Base-by-base conservation (phyloP, 331 rosid species). In the Pyrus hybrid region DNA sequence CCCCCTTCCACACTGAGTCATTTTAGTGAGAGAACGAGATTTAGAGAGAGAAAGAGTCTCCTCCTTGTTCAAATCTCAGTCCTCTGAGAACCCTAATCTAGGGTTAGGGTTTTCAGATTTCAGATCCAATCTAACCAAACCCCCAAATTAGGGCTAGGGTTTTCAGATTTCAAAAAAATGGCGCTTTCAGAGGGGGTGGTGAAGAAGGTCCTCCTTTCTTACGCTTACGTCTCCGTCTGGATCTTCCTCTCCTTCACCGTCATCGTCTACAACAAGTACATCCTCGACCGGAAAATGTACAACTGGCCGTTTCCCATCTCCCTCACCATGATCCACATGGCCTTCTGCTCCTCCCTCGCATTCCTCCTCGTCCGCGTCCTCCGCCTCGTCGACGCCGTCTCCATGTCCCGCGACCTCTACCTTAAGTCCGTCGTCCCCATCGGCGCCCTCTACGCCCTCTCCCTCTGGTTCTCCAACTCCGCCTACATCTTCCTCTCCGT, bases 271-370 rank as follows among this genome's bases (percentile, higher is more conserved):
- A 94, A 94, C 89, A 94, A 94, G 81, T 94, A 87, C 92, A 94
- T 94, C 82, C 85, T 94, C 20, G 97, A 94, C 72, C 95, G 85
- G 5, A 94, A 94, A 81, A 85, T 94, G 91, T 94, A 90, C 89
- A 88, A 92, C 76, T 94, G 99, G 99, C 95, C 99, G 0, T 94
- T 79, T 76, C 99, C 99, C 33, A 91, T 94, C 78, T 90, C 99
- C 0, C 95, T 94, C 54, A 92, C 99, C 82, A 94, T 94, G 99
- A 94, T 94, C 84, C 99, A 94, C 78, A 94, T 94, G 99, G 92
- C 81, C 33, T 94, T 94, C 76, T 94, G 99, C 77, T 92, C 99
- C 62, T 86, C 95, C 78, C 77, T 94, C 20, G 99, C 99, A 0
- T 92, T 85, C 76, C 77, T 94, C 30, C 93, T 94, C 70, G 89